Evolutionary conservation across 495 filamentous ascomycete genomes (phyloP), one percentile per base, ranked within the genome.

Genomic region (Aspergillus indologenus): DNA sequence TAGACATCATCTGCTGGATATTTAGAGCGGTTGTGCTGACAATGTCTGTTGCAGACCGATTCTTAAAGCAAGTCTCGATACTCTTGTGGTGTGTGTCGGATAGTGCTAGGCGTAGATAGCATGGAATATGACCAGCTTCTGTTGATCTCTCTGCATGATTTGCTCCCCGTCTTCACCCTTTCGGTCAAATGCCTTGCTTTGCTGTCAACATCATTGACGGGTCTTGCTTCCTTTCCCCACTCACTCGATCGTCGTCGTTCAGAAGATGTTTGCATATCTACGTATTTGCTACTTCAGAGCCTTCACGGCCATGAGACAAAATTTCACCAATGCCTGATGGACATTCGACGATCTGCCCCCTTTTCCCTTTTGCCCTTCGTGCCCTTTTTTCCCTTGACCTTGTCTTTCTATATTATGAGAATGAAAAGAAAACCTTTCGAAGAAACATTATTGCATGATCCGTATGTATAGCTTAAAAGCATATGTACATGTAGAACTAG

Each of bases 241-340:
- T 21, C 45, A 7, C 26, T 51, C 9, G 42, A 7, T 18, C n/a
- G 63, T 70, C 79, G 34, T 40, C 34, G 34, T 40, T 40, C 81
- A 82, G 69, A 96, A 90, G 94, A 98, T 98, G 94, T 80, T 90
- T 84, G 84, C 84, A 86, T 87, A 86, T 82, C 73, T 77, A 93
- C 91, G 92, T 99, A 99, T 98, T 99, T 98, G 94, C 94, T 99
- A 99, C 94, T 99, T 99, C 95, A 96, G 94, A 99, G 92, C 88
- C 84, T 81, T 76, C 68, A 7, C 63, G 85, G 91, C 91, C 73
- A 96, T 99, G 94, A 99, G 95, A 99, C 90, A 88, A 96, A 79
- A 74, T 80, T 61, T 85, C 90, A 94, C 91, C 89, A 76, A 76
- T 83, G 88, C 83, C 94, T 98, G 94, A 98, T 89, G 76, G 73